phyloP scores from a whole-genome alignment of 2,329 filamentous ascomycete genomes.

The Talaromyces pinophilus region DNA sequence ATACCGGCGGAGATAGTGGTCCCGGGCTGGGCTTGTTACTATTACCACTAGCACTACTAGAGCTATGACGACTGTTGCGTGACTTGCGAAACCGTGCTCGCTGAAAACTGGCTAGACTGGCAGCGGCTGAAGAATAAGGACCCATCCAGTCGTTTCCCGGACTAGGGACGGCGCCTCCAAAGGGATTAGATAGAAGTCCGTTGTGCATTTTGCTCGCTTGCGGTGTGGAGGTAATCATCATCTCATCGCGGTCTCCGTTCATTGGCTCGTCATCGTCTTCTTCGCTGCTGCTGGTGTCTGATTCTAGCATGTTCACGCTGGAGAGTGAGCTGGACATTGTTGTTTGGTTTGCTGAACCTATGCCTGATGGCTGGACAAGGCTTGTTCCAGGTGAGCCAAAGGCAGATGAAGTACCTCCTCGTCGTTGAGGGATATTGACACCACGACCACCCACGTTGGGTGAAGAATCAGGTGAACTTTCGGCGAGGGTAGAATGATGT shows the following conservation, averaged over 20 bases:
- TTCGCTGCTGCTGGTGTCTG: conserved; percentile 73
- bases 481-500: conserved; percentile 91
- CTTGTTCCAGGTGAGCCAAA: conserved; percentile 66
- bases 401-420: conserved; percentile 43
- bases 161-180: conserved; percentile 54
- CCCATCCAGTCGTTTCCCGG: conserved; percentile 64
- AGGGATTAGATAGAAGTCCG: conserved; percentile 40
- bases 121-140: conserved; percentile 66
- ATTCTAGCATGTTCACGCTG: conserved; percentile 75
- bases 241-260: conserved; percentile 72
- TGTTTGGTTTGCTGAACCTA: conserved; percentile 68
- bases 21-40: conserved; percentile 68
- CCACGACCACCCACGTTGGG: conserved; percentile 75
- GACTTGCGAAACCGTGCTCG: conserved; percentile 59
- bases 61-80: conserved; percentile 64
- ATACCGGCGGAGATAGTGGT: conserved; percentile 74
- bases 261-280: conserved; percentile 60
- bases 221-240: conserved; percentile 74
- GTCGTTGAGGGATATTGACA: conserved; percentile 60
- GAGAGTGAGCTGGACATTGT: conserved; percentile 78
- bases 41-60: conserved; percentile 68
- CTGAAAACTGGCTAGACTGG: conserved; percentile 78
- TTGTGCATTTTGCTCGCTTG: conserved; percentile 65
- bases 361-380: conserved; percentile 64
- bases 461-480: conserved; percentile 87